Base-by-base conservation (phyloP, 148 eudicot species). In the Camellia granthamiana region DNA sequence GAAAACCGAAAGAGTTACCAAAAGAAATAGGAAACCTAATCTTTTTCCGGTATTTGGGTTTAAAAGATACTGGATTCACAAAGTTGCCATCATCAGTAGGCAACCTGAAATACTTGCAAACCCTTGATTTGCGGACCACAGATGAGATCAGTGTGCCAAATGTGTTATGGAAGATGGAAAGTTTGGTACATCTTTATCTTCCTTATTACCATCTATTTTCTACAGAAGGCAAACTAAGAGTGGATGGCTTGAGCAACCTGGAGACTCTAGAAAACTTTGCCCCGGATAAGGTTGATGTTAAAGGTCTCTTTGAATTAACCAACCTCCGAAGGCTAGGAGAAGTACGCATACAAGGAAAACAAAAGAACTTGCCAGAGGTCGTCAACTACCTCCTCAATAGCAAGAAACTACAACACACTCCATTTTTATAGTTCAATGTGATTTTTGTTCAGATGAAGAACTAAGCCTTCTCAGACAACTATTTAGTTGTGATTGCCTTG, bases 111-210 rank as follows among this genome's bases (percentile, higher is more conserved):
- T 60, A 3, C 38, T 77, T 82, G 78, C 68, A 76, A 72, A 77
- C 81, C n/a, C 74, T 78, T 46, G 77, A 82, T 66, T 46, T 82
- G 21, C 55, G 67, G 13, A 23, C 18, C 1, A 3, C 0, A 0
- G 3, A 1, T 0, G 64, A 2, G 54, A 49, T 6, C 0, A n/a
- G 9, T 64, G 65, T 54, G 21, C 44, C 66, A 71, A 2, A 60
- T 21, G 68, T 64, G n/a, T 14, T 77, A 8, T 44, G 80, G 81
- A 80, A 58, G 78, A 46, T 80, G 72, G 61, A 80, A 68, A 49
- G 64, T 13, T 18, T 84, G 78, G 75, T 23, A 15, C 79, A 81
- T 81, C 14, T 84, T 55, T 84, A 84, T 73, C 78, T 66, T 0
- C 43, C 30, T 7, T 23, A 65, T 38, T 43, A 69, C 12, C 3